These are phyloP conservation scores for Kodamaea laetipori DNA, from an alignment of 805 yeast genomes.

Conservation along the genomic window DNA sequence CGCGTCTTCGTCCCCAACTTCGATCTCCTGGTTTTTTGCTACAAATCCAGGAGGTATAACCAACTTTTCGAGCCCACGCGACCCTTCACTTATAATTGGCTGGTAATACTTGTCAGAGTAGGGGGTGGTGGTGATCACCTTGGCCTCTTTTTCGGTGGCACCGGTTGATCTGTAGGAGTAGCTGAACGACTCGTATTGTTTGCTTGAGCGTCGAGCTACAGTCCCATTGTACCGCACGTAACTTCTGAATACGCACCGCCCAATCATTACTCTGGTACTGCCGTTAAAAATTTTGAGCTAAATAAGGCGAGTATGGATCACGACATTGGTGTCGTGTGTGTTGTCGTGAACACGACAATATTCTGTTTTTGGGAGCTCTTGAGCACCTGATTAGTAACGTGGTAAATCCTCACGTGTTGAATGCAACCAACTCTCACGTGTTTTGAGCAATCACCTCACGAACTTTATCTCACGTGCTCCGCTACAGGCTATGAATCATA, in stretches of 20 bases:
- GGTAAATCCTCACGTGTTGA: too few species aligned
- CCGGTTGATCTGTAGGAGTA: constrained; percentile 5
- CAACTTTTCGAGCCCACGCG: constrained; percentile 24
- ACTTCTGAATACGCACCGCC: constrained; percentile 12
- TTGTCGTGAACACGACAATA: not conserved
- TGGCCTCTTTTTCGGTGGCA: constrained; percentile 4
- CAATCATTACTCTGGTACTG: constrained; percentile 14
- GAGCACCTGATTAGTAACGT: too few species aligned
- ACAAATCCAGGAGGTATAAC: constrained; percentile 19
- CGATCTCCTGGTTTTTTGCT: constrained; percentile 19
- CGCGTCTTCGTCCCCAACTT: constrained; percentile 11
- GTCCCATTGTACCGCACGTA: constrained; percentile 15
- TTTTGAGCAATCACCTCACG: too few species aligned
- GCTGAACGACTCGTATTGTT: constrained; percentile 1
- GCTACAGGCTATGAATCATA: constrained; percentile 9
- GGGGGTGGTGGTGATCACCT: constrained; percentile 16
- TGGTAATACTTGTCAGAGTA: constrained; percentile 30
- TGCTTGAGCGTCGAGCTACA: constrained; percentile 7
- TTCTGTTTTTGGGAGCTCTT: too few species aligned
- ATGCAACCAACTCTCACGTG: too few species aligned
- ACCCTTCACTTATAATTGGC: constrained; percentile 29
- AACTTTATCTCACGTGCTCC: constrained; percentile 9
- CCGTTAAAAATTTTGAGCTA: not conserved
- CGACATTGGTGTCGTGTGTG: constrained; percentile 8
- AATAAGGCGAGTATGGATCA: too few species aligned